Percentiles rank a stretch among this genome's conserved stretches.
Evolutionary conservation across 2,329 filamentous ascomycete genomes (phyloP).

Genomic region (Beauveria brongniartii): DNA sequence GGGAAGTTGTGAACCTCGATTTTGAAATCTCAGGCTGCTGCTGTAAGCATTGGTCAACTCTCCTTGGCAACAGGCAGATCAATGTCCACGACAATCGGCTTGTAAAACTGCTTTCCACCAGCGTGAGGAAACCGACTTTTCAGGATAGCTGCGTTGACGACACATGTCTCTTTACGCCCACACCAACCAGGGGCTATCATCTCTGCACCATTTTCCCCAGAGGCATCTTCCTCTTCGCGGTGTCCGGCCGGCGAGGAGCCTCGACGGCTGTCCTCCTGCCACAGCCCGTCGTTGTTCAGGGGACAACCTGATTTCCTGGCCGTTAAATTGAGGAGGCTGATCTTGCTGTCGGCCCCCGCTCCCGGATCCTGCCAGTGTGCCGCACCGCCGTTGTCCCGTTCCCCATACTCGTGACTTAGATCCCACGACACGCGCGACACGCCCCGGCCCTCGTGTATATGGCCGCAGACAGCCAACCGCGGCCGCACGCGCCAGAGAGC

Average conservation of each 20-base stretch:
- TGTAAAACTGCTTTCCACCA: conserved; percentile 59
- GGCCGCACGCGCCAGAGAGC: conserved; percentile 55
- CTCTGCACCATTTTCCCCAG: conserved; percentile 14
- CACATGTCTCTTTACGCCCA: conserved; percentile 58
- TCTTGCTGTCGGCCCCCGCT: conserved; percentile 37
- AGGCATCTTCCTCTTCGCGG: not conserved
- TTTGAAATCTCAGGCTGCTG: not conserved
- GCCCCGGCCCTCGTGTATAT: conserved; percentile 62
- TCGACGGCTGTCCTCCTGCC: not conserved
- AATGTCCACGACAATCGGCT: conserved; percentile 77
- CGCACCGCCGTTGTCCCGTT: conserved; percentile 28
- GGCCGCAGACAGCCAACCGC: conserved; percentile 59
- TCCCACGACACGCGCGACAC: conserved; percentile 56
- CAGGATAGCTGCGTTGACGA: conserved; percentile 74
- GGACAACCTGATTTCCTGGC: not conserved
- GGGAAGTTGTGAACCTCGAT: no score
- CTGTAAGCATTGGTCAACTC: not conserved
- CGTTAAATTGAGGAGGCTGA: not conserved
- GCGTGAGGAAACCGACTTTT: conserved; percentile 56
- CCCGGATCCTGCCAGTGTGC: conserved; percentile 53
- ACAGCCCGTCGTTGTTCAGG: conserved; percentile 1
- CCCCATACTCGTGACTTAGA: conserved; percentile 28
- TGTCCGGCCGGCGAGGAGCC: not conserved
- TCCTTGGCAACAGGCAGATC: conserved; percentile 48
- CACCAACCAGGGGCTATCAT: conserved; percentile 32